phyloP scores from a whole-genome alignment of 1,284 basidiomycete species.

The Fomitopsis betulina region DNA sequence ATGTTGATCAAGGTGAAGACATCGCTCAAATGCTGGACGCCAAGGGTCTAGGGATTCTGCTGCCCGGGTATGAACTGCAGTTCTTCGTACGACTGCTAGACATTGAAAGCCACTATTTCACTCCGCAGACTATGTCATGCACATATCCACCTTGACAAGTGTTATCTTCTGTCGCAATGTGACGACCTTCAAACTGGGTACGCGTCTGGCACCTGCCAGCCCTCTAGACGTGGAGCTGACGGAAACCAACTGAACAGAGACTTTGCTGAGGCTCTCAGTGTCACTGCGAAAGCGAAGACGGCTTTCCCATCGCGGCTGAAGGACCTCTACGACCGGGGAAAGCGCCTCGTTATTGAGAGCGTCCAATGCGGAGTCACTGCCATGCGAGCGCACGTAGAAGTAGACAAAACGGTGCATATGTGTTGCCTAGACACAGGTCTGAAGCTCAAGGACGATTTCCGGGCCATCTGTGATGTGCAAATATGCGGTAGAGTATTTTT shows the following conservation, averaged over 20 bases:
- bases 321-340: slow-evolving; percentile 48
- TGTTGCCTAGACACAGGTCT: slow-evolving; percentile 48
- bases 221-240: not conserved
- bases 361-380: slow-evolving; percentile 54
- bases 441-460: slow-evolving; percentile 41
- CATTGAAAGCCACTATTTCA: not conserved
- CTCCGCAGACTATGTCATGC: slow-evolving; percentile 50
- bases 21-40: slow-evolving; percentile 32
- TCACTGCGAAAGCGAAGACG: slow-evolving; percentile 48
- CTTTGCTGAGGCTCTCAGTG: slow-evolving; percentile 49
- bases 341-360: slow-evolving; percentile 49
- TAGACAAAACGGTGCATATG: slow-evolving; percentile 48
- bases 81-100: not conserved
- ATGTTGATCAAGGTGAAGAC: not conserved
- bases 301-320: slow-evolving; percentile 36
- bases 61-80: slow-evolving; percentile 43
- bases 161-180: slow-evolving; percentile 55
- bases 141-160: slow-evolving; percentile 66
- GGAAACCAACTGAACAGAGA: slow-evolving; percentile 30
- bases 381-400: slow-evolving; percentile 65
- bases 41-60: slow-evolving; percentile 38
- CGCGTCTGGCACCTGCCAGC: slow-evolving; percentile 9
- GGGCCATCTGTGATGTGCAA: slow-evolving; percentile 47
- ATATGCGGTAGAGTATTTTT: slow-evolving; percentile 40
- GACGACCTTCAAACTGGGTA: slow-evolving; percentile 48